Conservation (phyloP, 78 protist species). For the Dictyostelium citrinum region DNA sequence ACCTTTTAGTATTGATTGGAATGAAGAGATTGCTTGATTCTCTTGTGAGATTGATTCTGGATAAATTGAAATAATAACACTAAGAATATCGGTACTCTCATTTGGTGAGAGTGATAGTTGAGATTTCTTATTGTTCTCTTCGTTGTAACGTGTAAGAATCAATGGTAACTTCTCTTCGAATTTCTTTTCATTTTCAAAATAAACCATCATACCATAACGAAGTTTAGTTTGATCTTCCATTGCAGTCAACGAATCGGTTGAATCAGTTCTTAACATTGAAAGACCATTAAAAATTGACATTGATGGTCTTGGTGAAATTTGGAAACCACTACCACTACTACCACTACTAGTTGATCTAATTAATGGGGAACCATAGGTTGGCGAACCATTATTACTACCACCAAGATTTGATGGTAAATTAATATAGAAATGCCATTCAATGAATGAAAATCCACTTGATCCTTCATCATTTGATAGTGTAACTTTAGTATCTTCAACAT, state of each 20-base stretch:
- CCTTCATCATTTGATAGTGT: background rate
- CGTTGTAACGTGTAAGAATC: slow-evolving; percentile 26
- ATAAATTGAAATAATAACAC: slow-evolving; percentile 2
- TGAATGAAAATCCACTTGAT: background rate
- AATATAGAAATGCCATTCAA: slow-evolving; percentile 71
- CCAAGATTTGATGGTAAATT: slow-evolving; percentile 9
- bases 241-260: slow-evolving; percentile 21
- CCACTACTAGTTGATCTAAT: background rate
- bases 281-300: slow-evolving; percentile 48
- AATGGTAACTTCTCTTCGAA: slow-evolving; percentile 2
- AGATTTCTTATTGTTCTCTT: background rate
- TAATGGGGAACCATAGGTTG: background rate
- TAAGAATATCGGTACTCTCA: slow-evolving; percentile 42
- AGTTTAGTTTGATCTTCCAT: slow-evolving; percentile 50
- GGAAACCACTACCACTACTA: background rate
- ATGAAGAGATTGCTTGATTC: background rate
- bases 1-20: slow-evolving; percentile 8
- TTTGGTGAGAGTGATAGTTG: background rate
- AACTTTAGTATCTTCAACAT: slow-evolving; percentile 41
- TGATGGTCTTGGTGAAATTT: slow-evolving; percentile 3
- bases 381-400: background rate
- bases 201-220: slow-evolving; percentile 76
- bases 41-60: slow-evolving; percentile 57
- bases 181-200: slow-evolving; percentile 21
- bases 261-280: slow-evolving; percentile 63